Conservation (phyloP, 2,329 filamentous ascomycete genomes). For the Penicillium olsonii region DNA sequence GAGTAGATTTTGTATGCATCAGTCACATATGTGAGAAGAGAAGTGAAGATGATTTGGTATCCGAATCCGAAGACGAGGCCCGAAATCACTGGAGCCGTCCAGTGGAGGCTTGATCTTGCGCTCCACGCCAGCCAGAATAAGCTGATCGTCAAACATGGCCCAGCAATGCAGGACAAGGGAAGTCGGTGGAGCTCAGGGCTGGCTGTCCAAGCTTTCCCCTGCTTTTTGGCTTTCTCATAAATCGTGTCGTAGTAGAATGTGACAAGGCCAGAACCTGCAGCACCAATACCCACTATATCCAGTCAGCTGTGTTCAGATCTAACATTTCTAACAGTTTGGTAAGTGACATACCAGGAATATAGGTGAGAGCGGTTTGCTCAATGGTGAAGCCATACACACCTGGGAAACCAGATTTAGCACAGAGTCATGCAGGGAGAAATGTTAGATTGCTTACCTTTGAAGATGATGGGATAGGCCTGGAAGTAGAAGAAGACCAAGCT, state of each 20-base stretch:
- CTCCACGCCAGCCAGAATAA: constrained; percentile 63
- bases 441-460: constrained; percentile 44
- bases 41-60: constrained; percentile 65
- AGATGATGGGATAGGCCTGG: constrained; percentile 72
- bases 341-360: constrained; percentile 57
- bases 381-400: constrained; percentile 64
- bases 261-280: constrained; percentile 58
- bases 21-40: constrained; percentile 64
- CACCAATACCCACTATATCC: constrained; percentile 60
- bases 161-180: constrained; percentile 70
- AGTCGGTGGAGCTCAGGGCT: constrained; percentile 64
- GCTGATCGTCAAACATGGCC: constrained; percentile 59
- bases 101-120: constrained; percentile 50
- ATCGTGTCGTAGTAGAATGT: constrained; percentile 67
- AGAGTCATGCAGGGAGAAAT: background rate
- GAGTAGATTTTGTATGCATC: constrained; percentile 69
- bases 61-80: constrained; percentile 64
- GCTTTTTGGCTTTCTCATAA: constrained; percentile 54
- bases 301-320: constrained; percentile 2
- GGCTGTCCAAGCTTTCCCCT: constrained; percentile 58
- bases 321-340: no score
- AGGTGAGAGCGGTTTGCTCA: constrained; percentile 66
- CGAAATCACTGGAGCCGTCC: constrained; percentile 60
- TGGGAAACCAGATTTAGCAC: constrained; percentile 4
- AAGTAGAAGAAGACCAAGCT: constrained; percentile 73